Percentiles rank a stretch among this genome's conserved stretches.
These are phyloP conservation scores for Eucalyptus camaldulensis DNA, from an alignment of 345 rosid species.

Conservation along the genomic window DNA sequence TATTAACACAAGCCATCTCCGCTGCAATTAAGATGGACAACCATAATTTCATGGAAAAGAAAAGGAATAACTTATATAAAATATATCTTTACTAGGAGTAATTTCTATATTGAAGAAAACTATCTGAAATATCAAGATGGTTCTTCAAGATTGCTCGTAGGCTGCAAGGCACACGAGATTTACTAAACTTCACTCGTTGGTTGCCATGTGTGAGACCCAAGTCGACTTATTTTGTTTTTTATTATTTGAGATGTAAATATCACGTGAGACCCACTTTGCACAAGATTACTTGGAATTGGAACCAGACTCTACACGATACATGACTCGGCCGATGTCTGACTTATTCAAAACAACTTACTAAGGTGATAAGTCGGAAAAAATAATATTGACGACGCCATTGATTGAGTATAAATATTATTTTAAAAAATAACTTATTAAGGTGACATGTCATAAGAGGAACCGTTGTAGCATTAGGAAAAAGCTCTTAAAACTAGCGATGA, in stretches of 20 bases:
- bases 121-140: background rate
- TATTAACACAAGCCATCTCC: background rate
- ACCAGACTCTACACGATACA: fast-evolving
- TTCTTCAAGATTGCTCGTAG: background rate
- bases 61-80: background rate
- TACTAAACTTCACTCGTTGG: background rate
- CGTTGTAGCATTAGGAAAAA: background rate
- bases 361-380: background rate
- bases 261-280: background rate
- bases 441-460: background rate
- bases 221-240: background rate
- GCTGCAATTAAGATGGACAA: background rate
- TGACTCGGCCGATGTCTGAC: background rate
- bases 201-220: fast-evolving
- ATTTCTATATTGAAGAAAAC: background rate
- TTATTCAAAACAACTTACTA: background rate
- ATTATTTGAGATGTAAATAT: background rate
- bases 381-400: background rate
- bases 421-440: background rate
- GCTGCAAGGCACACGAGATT: background rate
- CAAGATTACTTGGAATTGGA: background rate
- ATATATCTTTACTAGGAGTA: background rate
- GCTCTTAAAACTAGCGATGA: background rate
- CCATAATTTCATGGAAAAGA: background rate
- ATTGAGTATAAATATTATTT: background rate